Evolutionary conservation across 805 yeast species (phyloP).

Genomic region (Kockiozyma suomiensis): DNA sequence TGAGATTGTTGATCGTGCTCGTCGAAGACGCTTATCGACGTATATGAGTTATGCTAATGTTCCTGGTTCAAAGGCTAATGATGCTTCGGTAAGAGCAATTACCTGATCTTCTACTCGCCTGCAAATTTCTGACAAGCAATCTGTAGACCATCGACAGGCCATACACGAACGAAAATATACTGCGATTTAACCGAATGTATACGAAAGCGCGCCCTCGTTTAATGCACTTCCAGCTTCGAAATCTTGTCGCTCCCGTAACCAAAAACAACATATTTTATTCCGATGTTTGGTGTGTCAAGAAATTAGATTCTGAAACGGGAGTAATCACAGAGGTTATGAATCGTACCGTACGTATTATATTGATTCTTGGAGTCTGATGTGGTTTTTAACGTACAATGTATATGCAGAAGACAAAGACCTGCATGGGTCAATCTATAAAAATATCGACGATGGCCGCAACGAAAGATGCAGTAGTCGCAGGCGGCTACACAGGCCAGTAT

Average conservation of each 20-base stretch:
- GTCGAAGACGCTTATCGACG: slow-evolving; percentile 21
- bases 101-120: background rate
- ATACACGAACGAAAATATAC: slow-evolving; percentile 23
- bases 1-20: slow-evolving; percentile 16
- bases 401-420: slow-evolving; percentile 26
- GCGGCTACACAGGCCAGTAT: slow-evolving; percentile 58
- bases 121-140: background rate
- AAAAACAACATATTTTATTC: slow-evolving; percentile 38
- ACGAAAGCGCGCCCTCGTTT: slow-evolving; percentile 50
- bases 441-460: slow-evolving; percentile 55
- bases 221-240: slow-evolving; percentile 61
- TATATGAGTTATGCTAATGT: slow-evolving; percentile 29
- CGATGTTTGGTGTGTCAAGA: slow-evolving; percentile 37
- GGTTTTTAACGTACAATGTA: background rate
- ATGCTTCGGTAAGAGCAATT: slow-evolving; percentile 8
- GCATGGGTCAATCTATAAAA: slow-evolving; percentile 40
- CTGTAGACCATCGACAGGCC: slow-evolving; percentile 9
- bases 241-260: slow-evolving; percentile 50
- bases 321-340: slow-evolving; percentile 20
- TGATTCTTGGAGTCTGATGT: slow-evolving; percentile 10
- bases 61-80: slow-evolving; percentile 22
- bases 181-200: slow-evolving; percentile 13
- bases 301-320: slow-evolving; percentile 39
- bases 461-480: slow-evolving; percentile 50
- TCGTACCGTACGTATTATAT: slow-evolving; percentile 18